These are phyloP conservation scores for Rhizophagus prolifer DNA, from an alignment of 192 early-diverging fungal species.

Conservation along the genomic window DNA sequence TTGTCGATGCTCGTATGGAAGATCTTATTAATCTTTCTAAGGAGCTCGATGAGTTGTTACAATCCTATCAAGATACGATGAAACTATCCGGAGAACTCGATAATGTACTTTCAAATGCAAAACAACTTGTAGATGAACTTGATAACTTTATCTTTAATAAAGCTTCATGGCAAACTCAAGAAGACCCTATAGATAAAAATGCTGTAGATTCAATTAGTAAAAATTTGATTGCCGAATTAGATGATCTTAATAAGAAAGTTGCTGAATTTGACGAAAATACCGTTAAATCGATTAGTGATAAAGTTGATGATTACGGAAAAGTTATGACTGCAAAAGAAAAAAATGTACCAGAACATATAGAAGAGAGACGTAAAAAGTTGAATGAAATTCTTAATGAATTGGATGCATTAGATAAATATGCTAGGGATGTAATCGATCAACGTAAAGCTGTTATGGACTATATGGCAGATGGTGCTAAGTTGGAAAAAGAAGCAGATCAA, in stretches of 20 bases:
- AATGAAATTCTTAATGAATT: conserved; percentile 9
- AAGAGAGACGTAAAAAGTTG: neutral
- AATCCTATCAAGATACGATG: conserved; percentile 22
- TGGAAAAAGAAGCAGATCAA: conserved; percentile 20
- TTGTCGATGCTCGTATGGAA: neutral
- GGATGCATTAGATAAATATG: neutral
- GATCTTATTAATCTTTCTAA: conserved; percentile 9
- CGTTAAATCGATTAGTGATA: neutral
- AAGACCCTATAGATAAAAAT: neutral
- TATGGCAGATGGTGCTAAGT: neutral
- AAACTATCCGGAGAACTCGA: conserved; percentile 5
- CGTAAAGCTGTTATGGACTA: conserved; percentile 1
- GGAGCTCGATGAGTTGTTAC: conserved; percentile 1
- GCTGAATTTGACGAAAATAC: conserved; percentile 13
- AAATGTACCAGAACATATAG: conserved; percentile 12
- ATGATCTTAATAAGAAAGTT: conserved; percentile 15
- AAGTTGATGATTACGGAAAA: conserved; percentile 17
- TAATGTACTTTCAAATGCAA: conserved; percentile 1
- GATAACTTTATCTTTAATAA: conserved; percentile 20
- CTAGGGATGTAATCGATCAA: conserved; percentile 11
- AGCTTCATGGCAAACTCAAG: conserved; percentile 12
- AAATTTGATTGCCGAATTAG: conserved; percentile 9
- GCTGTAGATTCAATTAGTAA: neutral
- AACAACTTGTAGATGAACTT: conserved; percentile 11
- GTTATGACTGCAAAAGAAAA: neutral